Conservation (phyloP, 2,329 filamentous ascomycete genomes). For the Penicillium sp. region DNA sequence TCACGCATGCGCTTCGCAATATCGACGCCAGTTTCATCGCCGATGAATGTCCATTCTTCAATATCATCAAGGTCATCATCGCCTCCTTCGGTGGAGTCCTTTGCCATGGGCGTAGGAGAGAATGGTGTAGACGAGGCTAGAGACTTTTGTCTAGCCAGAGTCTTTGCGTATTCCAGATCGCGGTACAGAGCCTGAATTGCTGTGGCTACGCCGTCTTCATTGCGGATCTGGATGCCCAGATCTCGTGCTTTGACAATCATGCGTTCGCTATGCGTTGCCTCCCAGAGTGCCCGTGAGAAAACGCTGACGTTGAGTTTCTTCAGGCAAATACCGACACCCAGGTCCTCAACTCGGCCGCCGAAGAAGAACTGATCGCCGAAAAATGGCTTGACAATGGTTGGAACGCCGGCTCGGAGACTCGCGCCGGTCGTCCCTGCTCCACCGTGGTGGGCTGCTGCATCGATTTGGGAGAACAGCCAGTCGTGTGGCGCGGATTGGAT, state of each 20-base stretch:
- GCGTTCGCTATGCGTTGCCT: slow-evolving; percentile 80
- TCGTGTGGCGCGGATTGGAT: slow-evolving; percentile 93
- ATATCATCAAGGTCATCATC: slow-evolving; percentile 60
- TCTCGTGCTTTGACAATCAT: slow-evolving; percentile 84
- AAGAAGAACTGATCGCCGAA: slow-evolving; percentile 99
- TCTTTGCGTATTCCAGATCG: slow-evolving; percentile 87
- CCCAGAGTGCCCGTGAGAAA: slow-evolving; percentile 84
- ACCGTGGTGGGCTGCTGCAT: slow-evolving; percentile 91
- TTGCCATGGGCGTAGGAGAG: slow-evolving; percentile 34
- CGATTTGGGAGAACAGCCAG: slow-evolving; percentile 92
- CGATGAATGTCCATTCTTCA: slow-evolving; percentile 89
- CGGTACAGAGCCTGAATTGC: slow-evolving; percentile 93
- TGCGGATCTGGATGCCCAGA: slow-evolving; percentile 81
- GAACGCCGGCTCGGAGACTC: slow-evolving; percentile 82
- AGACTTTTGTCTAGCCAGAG: slow-evolving; percentile 65
- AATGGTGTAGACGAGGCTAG: slow-evolving; percentile 37
- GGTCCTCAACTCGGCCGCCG: slow-evolving; percentile 79
- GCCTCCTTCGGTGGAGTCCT: slow-evolving; percentile 37
- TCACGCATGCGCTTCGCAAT: slow-evolving; percentile 36
- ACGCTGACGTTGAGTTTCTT: slow-evolving; percentile 84
- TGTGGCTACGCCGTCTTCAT: slow-evolving; percentile 81
- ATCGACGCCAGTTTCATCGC: slow-evolving; percentile 54
- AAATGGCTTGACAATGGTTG: slow-evolving; percentile 93
- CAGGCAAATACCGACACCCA: slow-evolving; percentile 86
- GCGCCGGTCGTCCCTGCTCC: slow-evolving; percentile 94